Evolutionary conservation across 768 basidiomycete species (phyloP).

Genomic region (Leccinum subgranulosum): DNA sequence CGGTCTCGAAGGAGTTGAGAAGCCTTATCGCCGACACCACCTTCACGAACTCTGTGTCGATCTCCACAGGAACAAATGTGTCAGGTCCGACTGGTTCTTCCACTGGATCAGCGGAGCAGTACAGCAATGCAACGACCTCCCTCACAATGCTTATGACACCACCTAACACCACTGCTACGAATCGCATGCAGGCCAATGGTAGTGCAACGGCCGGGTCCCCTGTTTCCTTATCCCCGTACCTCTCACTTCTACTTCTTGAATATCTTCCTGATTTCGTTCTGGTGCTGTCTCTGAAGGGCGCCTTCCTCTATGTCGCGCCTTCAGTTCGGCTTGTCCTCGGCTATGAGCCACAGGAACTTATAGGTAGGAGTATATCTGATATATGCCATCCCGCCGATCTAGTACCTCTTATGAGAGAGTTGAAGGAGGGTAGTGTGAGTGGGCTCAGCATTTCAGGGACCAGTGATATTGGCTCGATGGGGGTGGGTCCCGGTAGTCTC

Average conservation of each 20-base stretch:
- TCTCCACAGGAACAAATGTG: slow-evolving; percentile 39
- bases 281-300: slow-evolving; percentile 89
- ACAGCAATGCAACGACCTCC: slow-evolving; percentile 7
- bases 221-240: slow-evolving; percentile 41
- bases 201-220: slow-evolving; percentile 30
- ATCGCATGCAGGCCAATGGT: slow-evolving; percentile 7
- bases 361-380: slow-evolving; percentile 74
- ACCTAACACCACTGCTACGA: slow-evolving; percentile 16
- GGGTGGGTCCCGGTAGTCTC: slow-evolving; percentile 2
- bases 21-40: slow-evolving; percentile 43
- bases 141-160: slow-evolving; percentile 21
- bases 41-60: slow-evolving; percentile 48
- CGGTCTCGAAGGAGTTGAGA: slow-evolving; percentile 53
- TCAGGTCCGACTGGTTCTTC: slow-evolving; percentile 24
- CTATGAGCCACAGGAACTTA: slow-evolving; percentile 81
- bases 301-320: slow-evolving; percentile 90
- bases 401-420: slow-evolving; percentile 85
- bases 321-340: slow-evolving; percentile 76
- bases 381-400: slow-evolving; percentile 88
- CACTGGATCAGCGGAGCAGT: slow-evolving; percentile 10
- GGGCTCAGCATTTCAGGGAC: slow-evolving; percentile 16
- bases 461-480: slow-evolving; percentile 14
- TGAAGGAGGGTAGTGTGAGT: slow-evolving; percentile 58
- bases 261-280: slow-evolving; percentile 77
- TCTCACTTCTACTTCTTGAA: slow-evolving; percentile 51